Conservation (phyloP, 164 flowering plant genomes). For the Akebia trifoliata region DNA sequence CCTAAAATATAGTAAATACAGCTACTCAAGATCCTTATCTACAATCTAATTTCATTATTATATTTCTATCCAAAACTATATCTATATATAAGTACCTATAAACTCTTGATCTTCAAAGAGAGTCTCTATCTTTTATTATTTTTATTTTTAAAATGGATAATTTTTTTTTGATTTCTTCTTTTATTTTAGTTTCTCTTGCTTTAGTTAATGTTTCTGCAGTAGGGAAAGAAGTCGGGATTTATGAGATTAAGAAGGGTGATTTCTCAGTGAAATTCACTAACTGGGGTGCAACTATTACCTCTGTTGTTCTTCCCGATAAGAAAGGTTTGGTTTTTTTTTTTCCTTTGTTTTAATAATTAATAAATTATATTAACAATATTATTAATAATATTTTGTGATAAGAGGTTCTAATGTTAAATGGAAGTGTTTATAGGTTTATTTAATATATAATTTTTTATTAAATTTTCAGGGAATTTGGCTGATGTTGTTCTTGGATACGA, state of each 20-base stretch:
- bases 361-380: background rate
- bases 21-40: too few relatives aligned
- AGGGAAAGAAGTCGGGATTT: conserved; percentile 22
- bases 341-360: background rate
- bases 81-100: too few relatives aligned
- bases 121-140: too few relatives aligned
- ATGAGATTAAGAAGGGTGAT: conserved; percentile 49
- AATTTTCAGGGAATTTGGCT: conserved; percentile 49
- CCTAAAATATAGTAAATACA: too few relatives aligned
- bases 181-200: conserved; percentile 8
- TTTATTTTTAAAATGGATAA: too few relatives aligned
- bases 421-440: background rate
- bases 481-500: conserved; percentile 79
- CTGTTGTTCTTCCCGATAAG: conserved; percentile 59
- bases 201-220: conserved; percentile 10
- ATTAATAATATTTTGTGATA: too few relatives aligned
- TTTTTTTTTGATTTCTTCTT: conserved; percentile 6
- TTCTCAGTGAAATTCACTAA: conserved; percentile 56
- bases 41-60: too few relatives aligned
- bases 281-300: conserved; percentile 62
- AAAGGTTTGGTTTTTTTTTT: conserved; percentile 31
- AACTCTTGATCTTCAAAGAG: too few relatives aligned
- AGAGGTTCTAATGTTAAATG: background rate
- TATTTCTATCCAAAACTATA: too few relatives aligned
- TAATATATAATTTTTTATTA: background rate